Percentiles rank a stretch among this genome's conserved stretches.
Evolutionary conservation across 1,139 yeast genomes (phyloP).

Genomic region (Geotrichum australiense): DNA sequence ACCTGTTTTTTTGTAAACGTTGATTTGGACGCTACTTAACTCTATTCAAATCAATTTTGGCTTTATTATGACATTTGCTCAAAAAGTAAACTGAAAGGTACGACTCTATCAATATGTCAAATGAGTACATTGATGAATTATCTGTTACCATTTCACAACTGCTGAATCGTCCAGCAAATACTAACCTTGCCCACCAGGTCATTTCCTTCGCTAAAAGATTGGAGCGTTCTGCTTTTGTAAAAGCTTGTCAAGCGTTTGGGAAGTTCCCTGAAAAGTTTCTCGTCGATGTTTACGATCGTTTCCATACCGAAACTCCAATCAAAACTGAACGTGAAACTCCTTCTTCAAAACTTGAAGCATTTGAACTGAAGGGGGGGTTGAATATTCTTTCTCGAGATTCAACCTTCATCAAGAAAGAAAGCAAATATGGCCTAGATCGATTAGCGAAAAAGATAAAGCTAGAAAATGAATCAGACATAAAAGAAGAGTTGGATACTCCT

Average conservation of each 20-base stretch:
- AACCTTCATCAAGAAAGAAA: slow-evolving; percentile 4
- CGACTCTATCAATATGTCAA: slow-evolving; percentile 5
- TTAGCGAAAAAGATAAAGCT: slow-evolving; percentile 15
- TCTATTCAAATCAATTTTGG: too few relatives aligned
- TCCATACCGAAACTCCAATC: slow-evolving; percentile 1
- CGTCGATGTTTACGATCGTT: slow-evolving; percentile 20
- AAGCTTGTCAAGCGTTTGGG: slow-evolving; percentile 30
- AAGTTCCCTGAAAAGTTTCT: slow-evolving; percentile 27
- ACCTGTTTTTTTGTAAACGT: too few relatives aligned
- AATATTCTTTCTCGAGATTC: slow-evolving; percentile 12
- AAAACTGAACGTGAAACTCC: slow-evolving; percentile 5
- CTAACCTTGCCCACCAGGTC: slow-evolving; percentile 25
- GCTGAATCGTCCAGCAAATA: slow-evolving; percentile 25
- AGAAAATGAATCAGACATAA: slow-evolving; percentile 8
- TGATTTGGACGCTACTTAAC: too few relatives aligned
- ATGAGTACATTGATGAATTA: slow-evolving; percentile 19
- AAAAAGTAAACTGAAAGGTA: neutral
- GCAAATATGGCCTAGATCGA: slow-evolving; percentile 11
- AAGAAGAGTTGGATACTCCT: slow-evolving; percentile 6
- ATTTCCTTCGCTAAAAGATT: slow-evolving; percentile 24
- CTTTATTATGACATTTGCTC: too few relatives aligned
- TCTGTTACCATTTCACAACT: slow-evolving; percentile 26
- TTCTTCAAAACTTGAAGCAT: slow-evolving; percentile 1
- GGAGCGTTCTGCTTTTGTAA: slow-evolving; percentile 22
- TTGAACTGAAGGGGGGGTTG: slow-evolving; percentile 9